phyloP scores from a whole-genome alignment of 768 basidiomycete genomes.

The Heimioporus sp. region DNA sequence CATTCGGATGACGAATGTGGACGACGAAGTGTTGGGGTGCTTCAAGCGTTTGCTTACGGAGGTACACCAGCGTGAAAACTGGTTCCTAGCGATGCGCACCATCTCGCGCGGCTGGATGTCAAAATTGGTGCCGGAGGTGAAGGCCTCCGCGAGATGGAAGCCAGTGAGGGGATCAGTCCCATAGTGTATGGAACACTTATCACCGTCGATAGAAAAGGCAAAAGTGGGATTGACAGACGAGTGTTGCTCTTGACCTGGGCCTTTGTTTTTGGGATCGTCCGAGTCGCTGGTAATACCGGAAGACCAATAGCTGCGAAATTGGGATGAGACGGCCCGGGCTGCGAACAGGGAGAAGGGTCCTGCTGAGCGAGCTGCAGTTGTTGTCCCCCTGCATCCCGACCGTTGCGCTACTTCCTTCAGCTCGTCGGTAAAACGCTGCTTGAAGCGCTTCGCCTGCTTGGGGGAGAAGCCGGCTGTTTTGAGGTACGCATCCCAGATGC shows the following conservation, averaged over 20 bases:
- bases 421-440: conserved; percentile 6
- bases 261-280: background rate
- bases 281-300: conserved; percentile 14
- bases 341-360: conserved; percentile 19
- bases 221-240: conserved; percentile 28
- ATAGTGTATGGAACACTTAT: conserved; percentile 27
- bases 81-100: conserved; percentile 15
- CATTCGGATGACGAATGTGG: conserved; percentile 26
- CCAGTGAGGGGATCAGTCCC: conserved; percentile 27
- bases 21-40: conserved; percentile 7
- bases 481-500: conserved; percentile 22
- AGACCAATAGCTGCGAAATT: conserved; percentile 25
- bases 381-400: background rate
- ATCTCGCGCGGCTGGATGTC: conserved; percentile 5
- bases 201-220: conserved; percentile 24
- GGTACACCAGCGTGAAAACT: conserved; percentile 27
- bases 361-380: conserved; percentile 24
- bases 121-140: conserved; percentile 5
- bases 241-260: background rate
- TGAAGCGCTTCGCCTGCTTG: conserved; percentile 7
- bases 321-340: background rate
- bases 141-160: conserved; percentile 30
- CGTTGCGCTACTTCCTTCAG: conserved; percentile 4
- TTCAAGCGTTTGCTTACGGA: conserved; percentile 13
- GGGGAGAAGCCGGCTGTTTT: conserved; percentile 2